Evolutionary conservation across 345 rosid species (phyloP).

Genomic region (Eutrema yunnanense): DNA sequence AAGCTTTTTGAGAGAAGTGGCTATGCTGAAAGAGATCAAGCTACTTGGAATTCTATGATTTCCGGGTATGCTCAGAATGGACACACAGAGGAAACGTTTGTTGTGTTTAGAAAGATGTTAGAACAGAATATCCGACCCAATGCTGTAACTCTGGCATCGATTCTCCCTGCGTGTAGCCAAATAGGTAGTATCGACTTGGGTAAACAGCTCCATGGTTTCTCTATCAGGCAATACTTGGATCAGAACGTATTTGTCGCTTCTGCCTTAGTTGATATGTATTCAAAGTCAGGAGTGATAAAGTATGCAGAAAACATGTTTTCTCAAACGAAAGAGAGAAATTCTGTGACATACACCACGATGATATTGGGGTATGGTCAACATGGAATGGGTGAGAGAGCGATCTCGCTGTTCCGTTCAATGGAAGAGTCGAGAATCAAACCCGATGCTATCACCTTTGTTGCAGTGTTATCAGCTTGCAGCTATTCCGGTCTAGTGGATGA

Average conservation of each 20-base stretch:
- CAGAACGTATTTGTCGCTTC: constrained; percentile 66
- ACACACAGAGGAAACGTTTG: constrained; percentile 49
- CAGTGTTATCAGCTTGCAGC: constrained; percentile 78
- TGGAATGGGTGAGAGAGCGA: constrained; percentile 73
- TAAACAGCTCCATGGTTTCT: constrained; percentile 75
- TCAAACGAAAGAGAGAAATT: constrained; percentile 46
- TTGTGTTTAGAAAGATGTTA: constrained; percentile 52
- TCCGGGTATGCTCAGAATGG: constrained; percentile 78
- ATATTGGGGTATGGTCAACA: constrained; percentile 82
- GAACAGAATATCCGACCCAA: constrained; percentile 53
- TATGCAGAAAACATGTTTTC: constrained; percentile 59
- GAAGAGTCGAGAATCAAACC: constrained; percentile 42
- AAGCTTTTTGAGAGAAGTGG: constrained; percentile 38
- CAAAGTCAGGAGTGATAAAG: constrained; percentile 62
- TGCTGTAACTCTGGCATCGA: constrained; percentile 67
- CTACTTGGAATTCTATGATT: constrained; percentile 88
- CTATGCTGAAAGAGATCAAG: constrained; percentile 49
- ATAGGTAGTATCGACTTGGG: constrained; percentile 58
- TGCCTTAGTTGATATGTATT: constrained; percentile 81
- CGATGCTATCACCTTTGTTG: constrained; percentile 70
- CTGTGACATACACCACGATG: constrained; percentile 81
- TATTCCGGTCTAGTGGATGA: constrained; percentile 70
- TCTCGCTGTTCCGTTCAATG: constrained; percentile 72
- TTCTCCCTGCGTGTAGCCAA: constrained; percentile 73
- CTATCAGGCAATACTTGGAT: constrained; percentile 56